Evolutionary conservation across 2,329 filamentous ascomycete genomes (phyloP).

Genomic region (Pestalotiopsis sp.): DNA sequence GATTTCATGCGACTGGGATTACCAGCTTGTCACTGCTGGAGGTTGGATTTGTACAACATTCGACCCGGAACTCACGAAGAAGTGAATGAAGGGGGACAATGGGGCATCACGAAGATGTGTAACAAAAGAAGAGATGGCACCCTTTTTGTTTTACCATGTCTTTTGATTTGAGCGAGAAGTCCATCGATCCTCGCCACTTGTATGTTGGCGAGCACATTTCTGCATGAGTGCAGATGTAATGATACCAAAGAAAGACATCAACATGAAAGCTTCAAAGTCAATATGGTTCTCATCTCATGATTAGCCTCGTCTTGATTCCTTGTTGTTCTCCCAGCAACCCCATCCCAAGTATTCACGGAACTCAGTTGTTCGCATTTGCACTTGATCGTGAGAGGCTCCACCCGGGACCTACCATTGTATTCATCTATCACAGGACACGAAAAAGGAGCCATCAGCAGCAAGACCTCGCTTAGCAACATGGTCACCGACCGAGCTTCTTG

Average conservation of each 20-base stretch:
- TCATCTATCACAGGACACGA: neutral
- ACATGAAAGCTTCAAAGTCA: neutral
- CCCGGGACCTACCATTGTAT: neutral
- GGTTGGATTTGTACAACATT: neutral
- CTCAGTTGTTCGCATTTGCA: too few species aligned
- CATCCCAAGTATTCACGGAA: neutral
- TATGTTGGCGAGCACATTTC: neutral
- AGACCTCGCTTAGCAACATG: neutral
- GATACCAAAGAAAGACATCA: neutral
- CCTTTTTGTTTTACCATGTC: too few species aligned
- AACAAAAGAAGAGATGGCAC: neutral
- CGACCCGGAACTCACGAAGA: neutral
- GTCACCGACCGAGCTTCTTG: neutral
- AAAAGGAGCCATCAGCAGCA: neutral
- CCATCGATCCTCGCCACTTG: neutral
- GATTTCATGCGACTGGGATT: constrained; percentile 8
- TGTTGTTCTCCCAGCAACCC: neutral
- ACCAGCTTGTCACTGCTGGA: neutral
- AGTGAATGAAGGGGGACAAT: neutral
- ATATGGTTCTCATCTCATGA: neutral
- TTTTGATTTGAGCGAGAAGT: neutral
- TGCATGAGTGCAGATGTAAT: neutral
- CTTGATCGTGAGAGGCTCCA: neutral
- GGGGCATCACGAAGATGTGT: neutral
- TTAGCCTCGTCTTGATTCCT: neutral